Evolutionary conservation across 805 yeast species (phyloP).

Genomic region (Starmera caribaea): DNA sequence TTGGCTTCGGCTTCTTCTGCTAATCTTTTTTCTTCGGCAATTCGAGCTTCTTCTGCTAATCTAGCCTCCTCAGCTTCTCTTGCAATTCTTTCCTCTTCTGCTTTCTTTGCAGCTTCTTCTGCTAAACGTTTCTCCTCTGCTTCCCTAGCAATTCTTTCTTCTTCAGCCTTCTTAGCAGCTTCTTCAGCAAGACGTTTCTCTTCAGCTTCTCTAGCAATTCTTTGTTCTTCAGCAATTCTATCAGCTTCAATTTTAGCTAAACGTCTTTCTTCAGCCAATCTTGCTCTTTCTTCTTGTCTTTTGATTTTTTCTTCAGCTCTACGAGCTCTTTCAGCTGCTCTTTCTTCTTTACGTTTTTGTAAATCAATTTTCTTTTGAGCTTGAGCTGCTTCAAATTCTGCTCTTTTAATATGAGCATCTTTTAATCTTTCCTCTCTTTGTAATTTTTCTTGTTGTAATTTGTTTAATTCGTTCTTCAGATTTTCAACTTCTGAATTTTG

Average conservation of each 20-base stretch:
- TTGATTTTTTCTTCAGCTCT: slow-evolving; percentile 5
- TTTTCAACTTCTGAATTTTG: slow-evolving; percentile 9
- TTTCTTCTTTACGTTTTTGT: slow-evolving; percentile 5
- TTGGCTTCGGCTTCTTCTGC: slow-evolving; percentile 5
- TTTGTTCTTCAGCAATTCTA: slow-evolving; percentile 35
- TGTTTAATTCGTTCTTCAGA: slow-evolving; percentile 12
- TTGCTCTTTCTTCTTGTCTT: slow-evolving; percentile 3
- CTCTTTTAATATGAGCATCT: slow-evolving; percentile 16
- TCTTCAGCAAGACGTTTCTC: slow-evolving; percentile 5
- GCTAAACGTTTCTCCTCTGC: slow-evolving; percentile 59
- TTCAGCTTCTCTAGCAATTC: slow-evolving; percentile 3
- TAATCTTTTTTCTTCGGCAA: slow-evolving; percentile 3
- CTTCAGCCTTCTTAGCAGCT: slow-evolving; percentile 2
- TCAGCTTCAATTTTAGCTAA: slow-evolving; percentile 86
- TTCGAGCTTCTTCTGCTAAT: slow-evolving; percentile 2
- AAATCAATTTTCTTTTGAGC: slow-evolving; percentile 7
- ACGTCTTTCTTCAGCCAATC: slow-evolving; percentile 44
- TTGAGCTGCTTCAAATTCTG: slow-evolving; percentile 11
- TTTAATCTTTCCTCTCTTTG: slow-evolving; percentile 14
- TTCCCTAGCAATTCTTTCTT: slow-evolving; percentile 3
- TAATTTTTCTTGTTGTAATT: slow-evolving; percentile 11
- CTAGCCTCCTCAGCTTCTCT: slow-evolving; percentile 5
- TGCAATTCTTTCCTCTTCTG: slow-evolving; percentile 7
- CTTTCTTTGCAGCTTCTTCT: slow-evolving; percentile 71
- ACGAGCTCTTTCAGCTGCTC: slow-evolving; percentile 3